A percentile compares a stretch with the other conserved stretches of the same genome.
Conservation (phyloP, 257 asterid species). For the Ilex asprella region DNA sequence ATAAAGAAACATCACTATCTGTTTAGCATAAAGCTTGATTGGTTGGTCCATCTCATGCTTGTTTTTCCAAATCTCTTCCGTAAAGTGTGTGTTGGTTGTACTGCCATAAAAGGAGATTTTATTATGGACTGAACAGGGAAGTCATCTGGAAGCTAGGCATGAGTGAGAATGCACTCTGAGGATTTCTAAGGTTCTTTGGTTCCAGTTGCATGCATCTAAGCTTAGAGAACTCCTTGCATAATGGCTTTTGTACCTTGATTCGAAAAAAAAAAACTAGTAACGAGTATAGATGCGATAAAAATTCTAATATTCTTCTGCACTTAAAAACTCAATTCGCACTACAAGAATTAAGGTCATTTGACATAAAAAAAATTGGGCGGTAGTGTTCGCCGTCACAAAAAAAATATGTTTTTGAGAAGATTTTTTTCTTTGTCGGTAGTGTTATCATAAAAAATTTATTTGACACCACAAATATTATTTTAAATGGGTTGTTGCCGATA, state of each 20-base stretch:
- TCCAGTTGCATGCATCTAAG: conserved; percentile 1
- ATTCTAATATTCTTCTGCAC: no score
- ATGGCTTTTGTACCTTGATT: neutral
- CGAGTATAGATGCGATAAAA: no score
- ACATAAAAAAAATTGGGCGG: no score
- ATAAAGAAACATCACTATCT: conserved; percentile 32
- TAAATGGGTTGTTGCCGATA: no score
- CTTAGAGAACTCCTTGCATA: neutral
- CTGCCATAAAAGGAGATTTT: conserved; percentile 8
- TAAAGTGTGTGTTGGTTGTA: conserved; percentile 9
- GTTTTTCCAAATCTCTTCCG: conserved; percentile 30
- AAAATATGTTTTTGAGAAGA: no score
- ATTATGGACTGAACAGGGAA: conserved; percentile 17
- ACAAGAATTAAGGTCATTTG: no score
- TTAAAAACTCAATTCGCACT: no score
- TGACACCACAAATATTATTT: no score
- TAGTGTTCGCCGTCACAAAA: no score
- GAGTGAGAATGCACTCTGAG: conserved; percentile 6
- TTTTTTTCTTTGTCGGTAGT: no score
- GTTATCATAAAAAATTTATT: no score
- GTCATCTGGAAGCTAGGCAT: conserved; percentile 5
- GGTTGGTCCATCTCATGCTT: conserved; percentile 14
- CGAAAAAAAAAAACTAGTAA: no score
- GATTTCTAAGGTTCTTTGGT: conserved; percentile 1
- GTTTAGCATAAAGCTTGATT: conserved; percentile 19